Conservation (phyloP, 805 yeast genomes). For the Monosporozyma yasuniensis region DNA sequence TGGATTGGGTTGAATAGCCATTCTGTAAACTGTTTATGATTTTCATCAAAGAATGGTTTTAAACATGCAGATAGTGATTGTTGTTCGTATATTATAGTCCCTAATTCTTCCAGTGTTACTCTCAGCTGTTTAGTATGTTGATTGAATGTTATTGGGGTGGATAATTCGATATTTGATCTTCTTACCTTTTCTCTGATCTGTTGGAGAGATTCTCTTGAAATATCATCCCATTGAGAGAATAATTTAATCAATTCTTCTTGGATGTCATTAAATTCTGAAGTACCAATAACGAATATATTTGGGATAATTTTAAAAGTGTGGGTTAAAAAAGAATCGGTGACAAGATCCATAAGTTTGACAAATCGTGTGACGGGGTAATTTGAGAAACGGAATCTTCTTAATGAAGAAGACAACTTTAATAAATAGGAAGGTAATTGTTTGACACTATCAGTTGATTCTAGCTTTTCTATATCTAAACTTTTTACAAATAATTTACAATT, state of each 20-base stretch:
- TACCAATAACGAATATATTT: constrained; percentile 37
- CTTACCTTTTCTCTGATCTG: constrained; percentile 67
- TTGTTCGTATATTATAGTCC: constrained; percentile 44
- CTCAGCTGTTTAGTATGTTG: constrained; percentile 36
- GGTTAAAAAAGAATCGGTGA: constrained; percentile 47
- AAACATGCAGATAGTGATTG: constrained; percentile 38
- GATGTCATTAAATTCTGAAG: constrained; percentile 32
- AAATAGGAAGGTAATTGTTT: constrained; percentile 39
- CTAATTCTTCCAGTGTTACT: constrained; percentile 26
- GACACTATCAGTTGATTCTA: constrained; percentile 41
- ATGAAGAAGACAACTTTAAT: constrained; percentile 44
- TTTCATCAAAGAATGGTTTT: constrained; percentile 13
- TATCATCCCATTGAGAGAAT: constrained; percentile 48
- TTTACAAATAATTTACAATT: constrained; percentile 55
- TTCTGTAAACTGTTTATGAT: constrained; percentile 27
- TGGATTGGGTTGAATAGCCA: constrained; percentile 36
- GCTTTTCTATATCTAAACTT: constrained; percentile 59
- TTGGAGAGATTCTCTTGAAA: constrained; percentile 22
- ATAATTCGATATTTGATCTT: constrained; percentile 18
- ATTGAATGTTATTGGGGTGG: constrained; percentile 2
- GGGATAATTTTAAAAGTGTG: constrained; percentile 36
- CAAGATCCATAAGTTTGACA: constrained; percentile 53
- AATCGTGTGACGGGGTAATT: constrained; percentile 60
- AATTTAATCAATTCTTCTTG: constrained; percentile 23
- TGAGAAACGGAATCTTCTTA: constrained; percentile 52